Evolutionary conservation across 2,329 filamentous ascomycete genomes (phyloP).

Genomic region (Alternaria infectoria): DNA sequence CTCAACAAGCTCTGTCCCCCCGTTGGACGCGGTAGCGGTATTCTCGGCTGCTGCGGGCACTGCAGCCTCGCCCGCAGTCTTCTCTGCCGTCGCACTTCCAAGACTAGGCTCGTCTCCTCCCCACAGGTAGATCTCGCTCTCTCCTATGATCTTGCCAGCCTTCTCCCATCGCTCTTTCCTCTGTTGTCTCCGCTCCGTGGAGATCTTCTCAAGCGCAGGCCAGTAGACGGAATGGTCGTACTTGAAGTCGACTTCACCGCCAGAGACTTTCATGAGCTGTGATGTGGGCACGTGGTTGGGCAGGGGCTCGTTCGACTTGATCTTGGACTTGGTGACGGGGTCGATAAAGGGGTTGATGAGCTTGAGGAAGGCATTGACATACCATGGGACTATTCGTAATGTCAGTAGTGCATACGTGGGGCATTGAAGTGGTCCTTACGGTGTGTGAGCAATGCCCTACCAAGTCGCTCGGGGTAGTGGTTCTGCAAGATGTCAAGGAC

Average conservation of each 20-base stretch:
- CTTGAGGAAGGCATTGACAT: constrained; percentile 94
- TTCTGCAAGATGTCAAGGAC: constrained; percentile 91
- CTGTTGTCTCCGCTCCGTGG: constrained; percentile 67
- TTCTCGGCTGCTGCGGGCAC: not conserved
- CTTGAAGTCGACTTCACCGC: constrained; percentile 83
- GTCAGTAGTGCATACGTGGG: constrained; percentile 3
- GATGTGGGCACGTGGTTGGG: constrained; percentile 77
- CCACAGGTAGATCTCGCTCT: constrained; percentile 85
- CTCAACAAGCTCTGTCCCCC: constrained; percentile 19
- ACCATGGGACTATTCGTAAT: constrained; percentile 73
- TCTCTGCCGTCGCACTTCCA: constrained; percentile 3
- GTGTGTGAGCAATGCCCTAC: constrained; percentile 87
- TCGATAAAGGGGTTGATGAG: constrained; percentile 96
- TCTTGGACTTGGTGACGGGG: constrained; percentile 88
- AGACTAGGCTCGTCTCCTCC: constrained; percentile 61
- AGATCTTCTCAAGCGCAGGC: constrained; percentile 79
- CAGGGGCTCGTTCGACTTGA: constrained; percentile 97
- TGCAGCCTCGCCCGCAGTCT: not conserved
- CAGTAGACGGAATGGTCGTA: constrained; percentile 92
- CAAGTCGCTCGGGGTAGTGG: constrained; percentile 92
- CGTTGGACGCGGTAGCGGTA: not conserved
- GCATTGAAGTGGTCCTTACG: constrained; percentile 59
- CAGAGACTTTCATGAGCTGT: constrained; percentile 81
- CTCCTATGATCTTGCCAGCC: constrained; percentile 81
- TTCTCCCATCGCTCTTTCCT: constrained; percentile 75